Evolutionary conservation across 768 basidiomycete genomes (phyloP).

Genomic region (Mycena galericulata): DNA sequence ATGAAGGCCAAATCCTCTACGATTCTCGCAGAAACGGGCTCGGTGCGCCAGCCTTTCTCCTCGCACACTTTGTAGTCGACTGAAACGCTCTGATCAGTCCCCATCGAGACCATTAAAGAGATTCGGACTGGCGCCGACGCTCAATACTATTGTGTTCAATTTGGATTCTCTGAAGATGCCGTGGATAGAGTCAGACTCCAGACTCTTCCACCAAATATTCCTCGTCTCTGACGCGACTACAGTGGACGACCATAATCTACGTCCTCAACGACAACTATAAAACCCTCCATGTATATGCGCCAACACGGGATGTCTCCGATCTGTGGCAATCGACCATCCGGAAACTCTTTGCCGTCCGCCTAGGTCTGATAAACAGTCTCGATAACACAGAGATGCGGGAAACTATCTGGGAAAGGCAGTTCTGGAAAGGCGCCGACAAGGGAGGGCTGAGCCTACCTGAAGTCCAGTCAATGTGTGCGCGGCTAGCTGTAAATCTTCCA

Average conservation of each 20-base stretch:
- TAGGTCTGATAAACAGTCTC: conserved; percentile 80
- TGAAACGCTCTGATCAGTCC: conserved; percentile 61
- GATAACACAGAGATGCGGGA: conserved; percentile 78
- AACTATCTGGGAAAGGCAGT: conserved; percentile 85
- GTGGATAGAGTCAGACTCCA: conserved; percentile 53
- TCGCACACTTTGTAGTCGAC: not conserved
- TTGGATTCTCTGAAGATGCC: conserved; percentile 73
- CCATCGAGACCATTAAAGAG: conserved; percentile 91
- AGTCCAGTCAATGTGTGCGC: conserved; percentile 63
- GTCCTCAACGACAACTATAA: conserved; percentile 84
- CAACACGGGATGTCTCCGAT: conserved; percentile 60
- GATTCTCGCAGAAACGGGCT: conserved; percentile 77
- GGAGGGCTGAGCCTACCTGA: conserved; percentile 65
- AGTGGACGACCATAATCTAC: conserved; percentile 92
- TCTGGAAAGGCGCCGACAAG: conserved; percentile 83
- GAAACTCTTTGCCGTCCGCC: conserved; percentile 74
- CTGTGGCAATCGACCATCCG: conserved; percentile 77
- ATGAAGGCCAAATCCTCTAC: conserved; percentile 85
- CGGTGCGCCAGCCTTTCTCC: conserved; percentile 55
- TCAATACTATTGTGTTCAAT: conserved; percentile 80
- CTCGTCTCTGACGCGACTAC: conserved; percentile 29
- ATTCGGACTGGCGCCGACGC: conserved; percentile 84
- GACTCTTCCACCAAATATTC: too few relatives aligned
- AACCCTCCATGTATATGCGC: conserved; percentile 86
- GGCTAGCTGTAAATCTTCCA: conserved; percentile 65